These are phyloP conservation scores for Syncephalastrum sp. DNA, from an alignment of 371 early-diverging fungal genomes.

Conservation along the genomic window DNA sequence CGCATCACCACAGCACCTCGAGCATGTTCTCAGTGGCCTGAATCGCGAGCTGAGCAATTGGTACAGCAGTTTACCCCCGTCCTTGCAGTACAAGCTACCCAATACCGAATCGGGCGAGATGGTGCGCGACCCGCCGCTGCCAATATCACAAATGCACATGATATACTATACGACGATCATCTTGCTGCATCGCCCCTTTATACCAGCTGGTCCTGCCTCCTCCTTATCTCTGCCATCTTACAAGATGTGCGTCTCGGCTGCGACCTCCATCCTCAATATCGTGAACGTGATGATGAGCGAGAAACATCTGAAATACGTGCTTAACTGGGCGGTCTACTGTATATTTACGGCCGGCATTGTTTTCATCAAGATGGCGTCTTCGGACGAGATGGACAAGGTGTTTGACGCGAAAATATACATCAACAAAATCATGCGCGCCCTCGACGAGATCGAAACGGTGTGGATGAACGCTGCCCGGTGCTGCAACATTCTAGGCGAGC, in stretches of 20 bases:
- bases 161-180: constrained; percentile 42
- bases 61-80: constrained; percentile 40
- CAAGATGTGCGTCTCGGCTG: constrained; percentile 47
- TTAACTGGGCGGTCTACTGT: constrained; percentile 39
- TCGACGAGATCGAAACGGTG: constrained; percentile 36
- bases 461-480: constrained; percentile 39
- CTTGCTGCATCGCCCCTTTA: constrained; percentile 43
- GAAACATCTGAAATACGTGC: constrained; percentile 29
- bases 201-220: constrained; percentile 23
- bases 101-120: constrained; percentile 9
- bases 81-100: constrained; percentile 27
- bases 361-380: constrained; percentile 34
- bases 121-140: constrained; percentile 14
- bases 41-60: constrained; percentile 43
- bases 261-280: constrained; percentile 47
- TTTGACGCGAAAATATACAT: constrained; percentile 34
- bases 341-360: constrained; percentile 42
- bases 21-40: constrained; percentile 33
- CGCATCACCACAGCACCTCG: constrained; percentile 18
- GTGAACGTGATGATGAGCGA: constrained; percentile 31
- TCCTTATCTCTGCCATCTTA: constrained; percentile 31
- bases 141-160: constrained; percentile 47
- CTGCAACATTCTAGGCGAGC: constrained; percentile 43
- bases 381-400: constrained; percentile 18
- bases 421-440: constrained; percentile 31